Base-by-base conservation (phyloP, 179 eudicot genomes). In the Nepenthes alata region DNA sequence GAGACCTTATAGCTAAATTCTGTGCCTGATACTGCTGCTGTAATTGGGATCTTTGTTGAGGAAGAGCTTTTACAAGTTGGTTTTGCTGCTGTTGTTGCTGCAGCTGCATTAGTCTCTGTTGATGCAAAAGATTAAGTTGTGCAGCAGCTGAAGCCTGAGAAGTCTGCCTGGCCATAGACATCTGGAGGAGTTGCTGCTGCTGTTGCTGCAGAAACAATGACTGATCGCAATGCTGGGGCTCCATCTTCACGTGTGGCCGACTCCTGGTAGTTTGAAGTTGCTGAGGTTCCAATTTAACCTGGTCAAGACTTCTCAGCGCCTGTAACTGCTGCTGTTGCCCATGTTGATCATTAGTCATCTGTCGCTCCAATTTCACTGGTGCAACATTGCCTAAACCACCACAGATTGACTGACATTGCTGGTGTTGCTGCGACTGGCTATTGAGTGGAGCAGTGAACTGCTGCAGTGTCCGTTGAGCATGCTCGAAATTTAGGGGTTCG, bases 221-320 rank as follows among this genome's bases (percentile, higher is more conserved):
- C 67, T 76, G 88, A 47, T 89, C 97, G 11, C 95, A 82, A 62
- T 87, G 82, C 67, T 85, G 97, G 10, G 88, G 72, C 59, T 87
- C 97, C 86, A 83, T 67, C 68, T 90, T 87, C 37, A 84, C 78
- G 5, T 80, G 62, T 16, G 73, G 79, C 45, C 78, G 54, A 64
- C 56, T 71, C 58, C 91, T 83, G 78, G 84, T 80, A 55, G 61
- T 48, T 67, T 81, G 96, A 65, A 78, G 35, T 11, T 80, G 88
- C 5, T 77, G 96, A 3, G 80, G 79, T 68, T 84, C 90, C 70
- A 80, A 5, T 76, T 86, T 87, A 35, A 87, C 89, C 35, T 65
- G 79, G 69, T 72, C 76, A 36, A 85, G 78, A 63, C 70, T 82
- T 60, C 88, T 70, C 74, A 85, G 50, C 35, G 93, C 58, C 67